Conservation (phyloP, 1,284 basidiomycete genomes). For the Neolentinus lepideus region DNA sequence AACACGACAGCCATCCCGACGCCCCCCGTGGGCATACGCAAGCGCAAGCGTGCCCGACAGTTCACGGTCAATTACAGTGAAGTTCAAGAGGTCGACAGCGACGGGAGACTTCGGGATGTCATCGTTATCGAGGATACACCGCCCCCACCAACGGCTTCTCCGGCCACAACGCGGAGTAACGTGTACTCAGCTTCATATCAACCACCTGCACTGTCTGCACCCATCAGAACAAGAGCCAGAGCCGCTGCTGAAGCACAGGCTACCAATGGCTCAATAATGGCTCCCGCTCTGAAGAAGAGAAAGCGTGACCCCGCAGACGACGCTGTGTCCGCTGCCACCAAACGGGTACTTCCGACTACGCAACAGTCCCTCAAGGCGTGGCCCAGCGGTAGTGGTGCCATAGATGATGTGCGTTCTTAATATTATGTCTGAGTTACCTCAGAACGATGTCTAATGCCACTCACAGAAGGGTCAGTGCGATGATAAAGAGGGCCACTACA, state of each 20-base stretch:
- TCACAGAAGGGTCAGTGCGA: slow-evolving; percentile 67
- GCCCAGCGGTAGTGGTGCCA: slow-evolving; percentile 53
- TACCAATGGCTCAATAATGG: slow-evolving; percentile 48
- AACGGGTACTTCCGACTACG: slow-evolving; percentile 32
- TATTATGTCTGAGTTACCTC: slow-evolving; percentile 1
- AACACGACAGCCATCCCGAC: slow-evolving; percentile 21
- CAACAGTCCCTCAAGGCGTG: slow-evolving; percentile 48
- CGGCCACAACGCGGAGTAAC: slow-evolving; percentile 54
- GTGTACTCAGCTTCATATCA: slow-evolving; percentile 72
- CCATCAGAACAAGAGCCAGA: slow-evolving; percentile 72
- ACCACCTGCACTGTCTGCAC: slow-evolving; percentile 63
- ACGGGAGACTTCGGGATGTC: slow-evolving; percentile 70
- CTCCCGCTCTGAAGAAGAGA: slow-evolving; percentile 69
- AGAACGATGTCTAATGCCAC: not conserved
- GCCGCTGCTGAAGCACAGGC: slow-evolving; percentile 77
- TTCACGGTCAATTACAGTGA: slow-evolving; percentile 78
- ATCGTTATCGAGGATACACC: slow-evolving; percentile 86
- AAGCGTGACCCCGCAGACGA: slow-evolving; percentile 67
- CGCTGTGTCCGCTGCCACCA: slow-evolving; percentile 55
- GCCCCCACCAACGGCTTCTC: slow-evolving; percentile 69
- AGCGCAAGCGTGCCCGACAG: slow-evolving; percentile 74
- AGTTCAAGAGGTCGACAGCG: slow-evolving; percentile 73
- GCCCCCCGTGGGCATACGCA: slow-evolving; percentile 66
- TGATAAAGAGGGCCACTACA: slow-evolving; percentile 94
- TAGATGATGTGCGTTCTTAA: slow-evolving; percentile 50